These are phyloP conservation scores for Hypoxylon sp. DNA, from an alignment of 2,329 filamentous ascomycete genomes.

Conservation along the genomic window DNA sequence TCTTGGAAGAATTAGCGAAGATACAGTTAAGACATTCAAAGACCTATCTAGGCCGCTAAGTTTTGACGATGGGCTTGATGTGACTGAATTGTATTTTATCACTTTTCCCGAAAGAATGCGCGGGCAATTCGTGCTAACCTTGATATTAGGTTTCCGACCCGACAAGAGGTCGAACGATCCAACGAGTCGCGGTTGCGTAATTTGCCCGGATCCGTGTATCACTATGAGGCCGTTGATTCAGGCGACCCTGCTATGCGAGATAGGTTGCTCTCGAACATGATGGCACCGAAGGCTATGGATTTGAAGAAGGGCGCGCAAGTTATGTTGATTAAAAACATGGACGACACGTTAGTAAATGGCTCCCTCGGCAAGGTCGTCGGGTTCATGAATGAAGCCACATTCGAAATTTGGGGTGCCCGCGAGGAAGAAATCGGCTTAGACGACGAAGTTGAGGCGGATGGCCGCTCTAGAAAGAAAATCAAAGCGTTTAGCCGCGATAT, in stretches of 20 bases:
- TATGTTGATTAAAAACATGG: constrained; percentile 99
- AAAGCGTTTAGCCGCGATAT: constrained; percentile 63
- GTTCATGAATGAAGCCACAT: constrained; percentile 73
- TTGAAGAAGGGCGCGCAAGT: constrained; percentile 95
- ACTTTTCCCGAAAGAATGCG: constrained; percentile 6
- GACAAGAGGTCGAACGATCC: constrained; percentile 88
- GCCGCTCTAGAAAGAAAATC: constrained; percentile 68
- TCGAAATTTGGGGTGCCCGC: constrained; percentile 52
- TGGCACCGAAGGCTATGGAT: constrained; percentile 85
- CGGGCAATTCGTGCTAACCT: constrained; percentile 46
- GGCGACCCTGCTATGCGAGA: constrained; percentile 82
- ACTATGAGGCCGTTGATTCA: constrained; percentile 81
- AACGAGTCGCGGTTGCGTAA: constrained; percentile 81
- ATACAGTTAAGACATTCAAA: constrained; percentile 83
- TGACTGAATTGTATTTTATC: constrained; percentile 82
- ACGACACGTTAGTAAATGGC: constrained; percentile 93
- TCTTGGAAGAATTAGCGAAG: constrained; percentile 82
- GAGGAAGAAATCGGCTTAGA: constrained; percentile 60
- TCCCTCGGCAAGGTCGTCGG: constrained; percentile 87
- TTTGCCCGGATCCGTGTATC: constrained; percentile 76
- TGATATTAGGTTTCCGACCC: constrained; percentile 80
- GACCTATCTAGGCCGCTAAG: constrained; percentile 78
- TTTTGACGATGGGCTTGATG: constrained; percentile 81
- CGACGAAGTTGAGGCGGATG: constrained; percentile 59
- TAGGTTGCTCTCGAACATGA: constrained; percentile 87